These are phyloP conservation scores for Apiospora malaysiana DNA, from an alignment of 2,329 filamentous ascomycete genomes.

Conservation along the genomic window DNA sequence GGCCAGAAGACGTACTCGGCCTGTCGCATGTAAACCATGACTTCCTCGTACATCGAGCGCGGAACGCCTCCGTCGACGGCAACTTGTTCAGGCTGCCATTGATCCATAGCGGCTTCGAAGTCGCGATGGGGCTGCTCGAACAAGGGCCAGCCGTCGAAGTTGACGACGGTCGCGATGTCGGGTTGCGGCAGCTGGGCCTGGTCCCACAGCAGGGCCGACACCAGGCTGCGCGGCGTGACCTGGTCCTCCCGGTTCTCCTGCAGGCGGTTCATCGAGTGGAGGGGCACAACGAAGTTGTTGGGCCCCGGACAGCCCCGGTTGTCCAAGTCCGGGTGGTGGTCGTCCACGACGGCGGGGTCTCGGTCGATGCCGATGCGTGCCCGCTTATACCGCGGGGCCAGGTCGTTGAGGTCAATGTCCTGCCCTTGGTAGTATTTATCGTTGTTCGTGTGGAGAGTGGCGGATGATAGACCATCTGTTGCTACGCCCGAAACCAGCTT, in stretches of 20 bases:
- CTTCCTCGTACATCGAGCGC: not conserved
- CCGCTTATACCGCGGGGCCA: not conserved
- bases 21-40: slow-evolving; percentile 18
- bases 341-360: not conserved
- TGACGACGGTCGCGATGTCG: slow-evolving; percentile 19
- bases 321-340: not conserved
- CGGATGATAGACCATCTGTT: not conserved
- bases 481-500: not conserved
- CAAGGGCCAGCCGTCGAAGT: not conserved
- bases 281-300: not conserved
- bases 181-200: slow-evolving; percentile 7
- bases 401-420: not conserved
- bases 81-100: not conserved
- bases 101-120: not conserved
- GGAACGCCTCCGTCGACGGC: no score
- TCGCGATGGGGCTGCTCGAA: not conserved
- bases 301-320: not conserved
- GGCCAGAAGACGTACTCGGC: slow-evolving; percentile 24
- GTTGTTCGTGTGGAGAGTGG: not conserved
- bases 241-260: not conserved
- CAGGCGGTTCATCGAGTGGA: slow-evolving; percentile 20
- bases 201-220: slow-evolving; percentile 21
- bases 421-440: not conserved
- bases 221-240: slow-evolving; percentile 17
- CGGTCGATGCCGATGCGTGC: slow-evolving; percentile 5